Conservation (phyloP, 2,329 filamentous ascomycete genomes). For the Thelonectria discophora region DNA sequence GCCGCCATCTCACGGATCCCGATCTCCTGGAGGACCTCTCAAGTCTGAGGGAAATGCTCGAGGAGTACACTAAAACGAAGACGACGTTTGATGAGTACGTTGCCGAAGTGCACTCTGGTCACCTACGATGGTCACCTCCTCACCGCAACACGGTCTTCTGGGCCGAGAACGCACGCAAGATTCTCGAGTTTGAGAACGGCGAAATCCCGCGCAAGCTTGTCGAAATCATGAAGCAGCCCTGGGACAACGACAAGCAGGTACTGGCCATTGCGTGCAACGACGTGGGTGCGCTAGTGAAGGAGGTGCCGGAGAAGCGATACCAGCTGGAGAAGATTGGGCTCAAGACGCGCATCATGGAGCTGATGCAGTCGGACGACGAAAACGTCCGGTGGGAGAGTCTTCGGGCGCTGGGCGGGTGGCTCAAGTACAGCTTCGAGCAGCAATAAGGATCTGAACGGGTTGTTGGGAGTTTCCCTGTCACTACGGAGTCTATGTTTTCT, state of each 20-base stretch:
- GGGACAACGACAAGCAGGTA: constrained; percentile 85
- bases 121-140: constrained; percentile 91
- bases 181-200: constrained; percentile 84
- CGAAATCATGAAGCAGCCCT: constrained; percentile 80
- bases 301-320: constrained; percentile 83
- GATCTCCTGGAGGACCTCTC: constrained; percentile 71
- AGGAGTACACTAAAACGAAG: constrained; percentile 75
- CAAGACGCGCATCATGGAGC: constrained; percentile 89
- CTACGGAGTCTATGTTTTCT: constrained; percentile 34
- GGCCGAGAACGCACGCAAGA: constrained; percentile 88
- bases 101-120: constrained; percentile 84
- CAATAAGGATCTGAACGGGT: constrained; percentile 30
- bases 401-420: constrained; percentile 76
- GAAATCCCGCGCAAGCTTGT: constrained; percentile 81
- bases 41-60: constrained; percentile 68
- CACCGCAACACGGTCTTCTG: constrained; percentile 89
- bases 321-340: constrained; percentile 85
- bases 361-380: constrained; percentile 91
- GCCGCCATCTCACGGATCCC: constrained; percentile 70
- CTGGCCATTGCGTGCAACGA: constrained; percentile 94
- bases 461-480: constrained; percentile 27
- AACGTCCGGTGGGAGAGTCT: constrained; percentile 92
- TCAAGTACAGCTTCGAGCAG: constrained; percentile 70
- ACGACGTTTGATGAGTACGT: constrained; percentile 89
- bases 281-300: constrained; percentile 86